phyloP scores from a whole-genome alignment of 2,329 filamentous ascomycete genomes.

The Waltergamsia citrina region DNA sequence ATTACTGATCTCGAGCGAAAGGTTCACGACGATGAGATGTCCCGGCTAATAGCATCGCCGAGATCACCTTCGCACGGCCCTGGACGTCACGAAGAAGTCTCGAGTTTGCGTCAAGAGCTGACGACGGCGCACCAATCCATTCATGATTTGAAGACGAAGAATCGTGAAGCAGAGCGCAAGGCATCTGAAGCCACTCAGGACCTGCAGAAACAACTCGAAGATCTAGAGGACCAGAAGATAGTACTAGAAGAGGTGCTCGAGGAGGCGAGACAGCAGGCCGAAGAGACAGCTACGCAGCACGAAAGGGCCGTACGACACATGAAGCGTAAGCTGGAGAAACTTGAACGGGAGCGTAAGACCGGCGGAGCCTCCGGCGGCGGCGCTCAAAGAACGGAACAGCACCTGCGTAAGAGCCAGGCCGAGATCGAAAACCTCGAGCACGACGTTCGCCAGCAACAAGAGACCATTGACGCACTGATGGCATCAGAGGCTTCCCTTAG shows the following conservation, averaged over 20 bases:
- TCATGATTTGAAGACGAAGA: too few species aligned
- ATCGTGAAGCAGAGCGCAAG: too few species aligned
- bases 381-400: not conserved
- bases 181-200: too few species aligned
- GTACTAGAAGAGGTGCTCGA: conserved; percentile 50
- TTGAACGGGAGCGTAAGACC: conserved; percentile 33
- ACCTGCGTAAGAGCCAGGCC: conserved; percentile 34
- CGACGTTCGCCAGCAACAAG: conserved; percentile 60
- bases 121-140: too few species aligned
- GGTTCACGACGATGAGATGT: too few species aligned
- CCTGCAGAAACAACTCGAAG: conserved; percentile 47
- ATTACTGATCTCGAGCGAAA: too few species aligned
- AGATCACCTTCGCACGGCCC: too few species aligned
- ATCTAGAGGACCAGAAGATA: conserved; percentile 49
- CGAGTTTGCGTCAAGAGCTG: too few species aligned
- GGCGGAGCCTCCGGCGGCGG: conserved; percentile 9
- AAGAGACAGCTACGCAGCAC: conserved; percentile 33
- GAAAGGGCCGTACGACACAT: conserved; percentile 1
- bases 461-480: conserved; percentile 48
- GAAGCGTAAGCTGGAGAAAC: conserved; percentile 40
- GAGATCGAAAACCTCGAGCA: conserved; percentile 62
- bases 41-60: too few species aligned
- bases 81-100: too few species aligned
- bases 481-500: conserved; percentile 51
- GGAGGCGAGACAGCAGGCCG: conserved; percentile 40